Conservation (phyloP, 1,139 yeast genomes). For the Yamadazyma diospyri region DNA sequence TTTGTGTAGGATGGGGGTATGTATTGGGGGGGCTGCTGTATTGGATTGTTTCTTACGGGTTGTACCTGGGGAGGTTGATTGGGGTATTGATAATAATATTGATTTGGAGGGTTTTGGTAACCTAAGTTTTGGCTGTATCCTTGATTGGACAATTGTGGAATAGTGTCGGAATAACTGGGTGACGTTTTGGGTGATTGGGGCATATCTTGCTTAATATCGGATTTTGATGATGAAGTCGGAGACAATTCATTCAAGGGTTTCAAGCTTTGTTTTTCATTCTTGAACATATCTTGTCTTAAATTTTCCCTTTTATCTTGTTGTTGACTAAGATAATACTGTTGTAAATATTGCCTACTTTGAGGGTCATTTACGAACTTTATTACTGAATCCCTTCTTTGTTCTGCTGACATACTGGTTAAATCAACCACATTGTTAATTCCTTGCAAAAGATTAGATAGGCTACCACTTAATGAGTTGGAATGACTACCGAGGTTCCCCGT, state of each 20-base stretch:
- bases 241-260: constrained; percentile 18
- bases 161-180: constrained; percentile 17
- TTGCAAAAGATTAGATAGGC: constrained; percentile 35
- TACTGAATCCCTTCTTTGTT: constrained; percentile 42
- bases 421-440: constrained; percentile 39
- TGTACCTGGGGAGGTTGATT: background rate
- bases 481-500: no score
- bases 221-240: constrained; percentile 36
- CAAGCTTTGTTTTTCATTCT: constrained; percentile 2
- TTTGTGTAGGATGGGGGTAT: constrained; percentile 12
- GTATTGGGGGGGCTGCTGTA: constrained; percentile 9
- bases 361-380: constrained; percentile 36
- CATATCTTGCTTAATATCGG: constrained; percentile 31
- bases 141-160: no score
- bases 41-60: background rate
- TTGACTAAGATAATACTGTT: constrained; percentile 6
- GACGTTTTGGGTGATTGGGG: constrained; percentile 46
- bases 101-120: background rate
- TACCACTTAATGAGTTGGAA: constrained; percentile 21
- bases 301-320: constrained; percentile 9
- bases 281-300: constrained; percentile 44
- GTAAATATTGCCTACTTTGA: constrained; percentile 8
- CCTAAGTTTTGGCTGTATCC: no score
- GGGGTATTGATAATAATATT: constrained; percentile 1
- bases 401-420: constrained; percentile 38